A percentile compares a stretch with the other conserved stretches of the same genome.
phyloP scores from a whole-genome alignment of 2,329 filamentous ascomycete genomes.

The Beauveria bassiana region DNA sequence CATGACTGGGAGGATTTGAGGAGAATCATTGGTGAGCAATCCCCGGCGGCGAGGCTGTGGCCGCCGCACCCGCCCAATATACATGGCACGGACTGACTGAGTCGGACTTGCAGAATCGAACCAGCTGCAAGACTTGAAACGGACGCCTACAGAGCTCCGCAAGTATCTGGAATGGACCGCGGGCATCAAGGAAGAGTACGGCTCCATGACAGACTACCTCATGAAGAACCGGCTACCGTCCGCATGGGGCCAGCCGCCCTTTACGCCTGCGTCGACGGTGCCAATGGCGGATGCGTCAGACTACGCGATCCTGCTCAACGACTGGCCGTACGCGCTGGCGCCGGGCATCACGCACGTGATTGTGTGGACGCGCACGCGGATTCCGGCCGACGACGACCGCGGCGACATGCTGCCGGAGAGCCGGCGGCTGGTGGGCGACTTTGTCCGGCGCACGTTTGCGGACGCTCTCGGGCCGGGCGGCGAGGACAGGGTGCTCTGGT shows the following conservation, averaged over 20 bases:
- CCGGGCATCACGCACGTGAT: constrained; percentile 69
- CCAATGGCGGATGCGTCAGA: constrained; percentile 49
- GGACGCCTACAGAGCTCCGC: constrained; percentile 72
- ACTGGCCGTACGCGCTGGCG: constrained; percentile 84
- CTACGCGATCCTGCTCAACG: constrained; percentile 71
- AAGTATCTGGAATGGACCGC: constrained; percentile 72
- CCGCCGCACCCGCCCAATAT: not conserved
- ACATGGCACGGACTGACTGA: not conserved
- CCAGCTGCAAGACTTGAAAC: constrained; percentile 66
- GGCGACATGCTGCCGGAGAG: constrained; percentile 67
- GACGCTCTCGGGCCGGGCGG: constrained; percentile 43
- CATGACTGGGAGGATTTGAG: constrained; percentile 69
- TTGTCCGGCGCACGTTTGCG: constrained; percentile 63
- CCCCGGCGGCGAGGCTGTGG: not conserved
- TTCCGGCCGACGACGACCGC: constrained; percentile 61
- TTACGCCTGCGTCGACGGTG: constrained; percentile 39
- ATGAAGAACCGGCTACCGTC: constrained; percentile 60
- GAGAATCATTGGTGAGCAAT: constrained; percentile 52
- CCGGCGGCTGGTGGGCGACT: constrained; percentile 55
- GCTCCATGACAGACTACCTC: constrained; percentile 73
- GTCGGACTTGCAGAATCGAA: constrained; percentile 35
- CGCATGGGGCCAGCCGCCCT: constrained; percentile 57
- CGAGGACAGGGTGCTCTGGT: constrained; percentile 63
- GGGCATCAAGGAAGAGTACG: constrained; percentile 62
- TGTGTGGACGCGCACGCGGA: constrained; percentile 80